A percentile compares a stretch with the other conserved stretches of the same genome.
phyloP scores from a whole-genome alignment of 2,329 filamentous ascomycete genomes.

The Fusarium camptoceras region DNA sequence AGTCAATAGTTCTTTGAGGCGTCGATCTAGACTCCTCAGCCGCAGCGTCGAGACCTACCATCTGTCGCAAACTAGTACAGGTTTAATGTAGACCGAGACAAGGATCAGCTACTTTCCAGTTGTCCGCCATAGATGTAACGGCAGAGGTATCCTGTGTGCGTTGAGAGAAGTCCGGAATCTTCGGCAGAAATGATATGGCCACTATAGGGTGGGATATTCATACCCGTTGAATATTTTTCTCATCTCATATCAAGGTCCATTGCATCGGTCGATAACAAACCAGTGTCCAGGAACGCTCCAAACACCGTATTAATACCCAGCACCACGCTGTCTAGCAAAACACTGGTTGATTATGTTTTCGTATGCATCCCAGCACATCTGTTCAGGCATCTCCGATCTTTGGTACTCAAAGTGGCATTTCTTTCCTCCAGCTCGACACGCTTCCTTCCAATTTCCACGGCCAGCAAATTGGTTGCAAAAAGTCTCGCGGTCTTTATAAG shows the following conservation, averaged over 20 bases:
- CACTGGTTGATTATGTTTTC: background rate
- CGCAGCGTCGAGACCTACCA: background rate
- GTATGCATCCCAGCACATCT: background rate
- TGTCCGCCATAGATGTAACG: too few relatives aligned
- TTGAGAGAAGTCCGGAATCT: too few relatives aligned
- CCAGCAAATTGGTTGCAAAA: background rate
- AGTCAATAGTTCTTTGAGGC: constrained; percentile 6
- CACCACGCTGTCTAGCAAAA: background rate
- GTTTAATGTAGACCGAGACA: rapidly evolving
- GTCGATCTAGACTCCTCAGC: constrained; percentile 14
- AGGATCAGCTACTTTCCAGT: too few relatives aligned
- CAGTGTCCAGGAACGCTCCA: too few relatives aligned
- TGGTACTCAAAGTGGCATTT: background rate
- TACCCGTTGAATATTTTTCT: too few relatives aligned
- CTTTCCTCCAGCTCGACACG: background rate
- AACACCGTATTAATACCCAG: background rate
- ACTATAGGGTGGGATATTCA: too few relatives aligned
- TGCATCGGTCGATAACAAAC: background rate
- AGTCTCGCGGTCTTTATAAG: background rate
- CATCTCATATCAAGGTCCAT: too few relatives aligned
- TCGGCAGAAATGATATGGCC: too few relatives aligned
- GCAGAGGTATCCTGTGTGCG: too few relatives aligned
- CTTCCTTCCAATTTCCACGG: background rate
- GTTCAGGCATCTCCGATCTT: too few relatives aligned
- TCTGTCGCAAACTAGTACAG: too few relatives aligned